phyloP scores from a whole-genome alignment of 441 rosid species.

The Adansonia rubrostipa region DNA sequence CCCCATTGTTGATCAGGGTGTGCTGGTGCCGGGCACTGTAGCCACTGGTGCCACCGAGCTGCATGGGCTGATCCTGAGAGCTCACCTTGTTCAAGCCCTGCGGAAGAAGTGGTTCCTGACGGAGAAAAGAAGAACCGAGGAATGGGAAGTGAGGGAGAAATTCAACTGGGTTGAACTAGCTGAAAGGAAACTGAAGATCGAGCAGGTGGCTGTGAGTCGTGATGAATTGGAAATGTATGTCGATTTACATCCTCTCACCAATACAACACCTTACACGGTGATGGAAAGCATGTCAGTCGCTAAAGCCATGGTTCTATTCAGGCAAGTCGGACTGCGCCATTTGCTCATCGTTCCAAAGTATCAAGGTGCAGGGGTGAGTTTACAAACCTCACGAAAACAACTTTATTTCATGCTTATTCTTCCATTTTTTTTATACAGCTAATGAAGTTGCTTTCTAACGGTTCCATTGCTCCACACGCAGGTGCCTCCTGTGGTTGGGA shows the following conservation, averaged over 20 bases:
- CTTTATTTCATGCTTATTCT: conserved; percentile 1
- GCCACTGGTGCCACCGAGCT: conserved; percentile 50
- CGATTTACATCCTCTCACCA: conserved; percentile 87
- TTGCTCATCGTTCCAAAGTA: conserved; percentile 75
- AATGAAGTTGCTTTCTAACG: background rate
- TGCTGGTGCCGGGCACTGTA: conserved; percentile 45
- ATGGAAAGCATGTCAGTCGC: conserved; percentile 86
- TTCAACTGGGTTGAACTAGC: conserved; percentile 81
- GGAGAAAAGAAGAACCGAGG: conserved; percentile 80
- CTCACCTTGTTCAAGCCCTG: conserved; percentile 62
- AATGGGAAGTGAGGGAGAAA: conserved; percentile 76
- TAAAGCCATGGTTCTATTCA: conserved; percentile 83
- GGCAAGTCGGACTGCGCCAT: conserved; percentile 82
- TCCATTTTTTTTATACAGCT: background rate
- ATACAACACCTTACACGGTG: conserved; percentile 85
- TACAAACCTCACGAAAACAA: background rate
- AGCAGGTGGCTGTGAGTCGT: conserved; percentile 63
- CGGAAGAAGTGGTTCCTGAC: conserved; percentile 80
- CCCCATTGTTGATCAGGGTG: conserved; percentile 60
- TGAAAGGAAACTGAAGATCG: conserved; percentile 68
- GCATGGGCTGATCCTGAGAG: conserved; percentile 78
- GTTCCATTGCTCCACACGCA: conserved; percentile 31
- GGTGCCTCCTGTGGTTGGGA: conserved; percentile 74
- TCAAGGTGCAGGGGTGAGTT: conserved; percentile 82
- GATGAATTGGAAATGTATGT: conserved; percentile 78